Evolutionary conservation across 352 stramenopile species (phyloP).

Genomic region (Phytophthora lateralis): DNA sequence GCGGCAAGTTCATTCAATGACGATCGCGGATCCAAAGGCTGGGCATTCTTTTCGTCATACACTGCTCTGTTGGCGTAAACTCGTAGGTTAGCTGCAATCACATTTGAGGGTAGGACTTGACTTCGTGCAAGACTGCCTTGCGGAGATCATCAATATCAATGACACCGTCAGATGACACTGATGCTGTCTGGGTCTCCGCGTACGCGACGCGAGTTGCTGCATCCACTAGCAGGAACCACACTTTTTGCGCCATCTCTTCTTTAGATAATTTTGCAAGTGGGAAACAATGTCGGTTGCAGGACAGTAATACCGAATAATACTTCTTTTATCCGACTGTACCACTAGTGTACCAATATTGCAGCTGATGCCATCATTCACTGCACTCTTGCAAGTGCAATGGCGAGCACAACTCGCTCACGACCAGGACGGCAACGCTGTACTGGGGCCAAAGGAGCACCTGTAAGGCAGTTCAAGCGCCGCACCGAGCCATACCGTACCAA

Average conservation of each 20-base stretch:
- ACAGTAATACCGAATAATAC: too few relatives aligned
- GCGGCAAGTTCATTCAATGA: slow-evolving; percentile 1
- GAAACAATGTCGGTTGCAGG: too few relatives aligned
- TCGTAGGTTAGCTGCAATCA: too few relatives aligned
- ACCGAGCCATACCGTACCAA: too few relatives aligned
- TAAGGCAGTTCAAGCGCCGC: slow-evolving; percentile 2
- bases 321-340: not conserved
- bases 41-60: not conserved
- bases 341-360: not conserved
- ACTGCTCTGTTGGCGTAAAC: not conserved
- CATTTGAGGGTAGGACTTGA: too few relatives aligned
- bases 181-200: not conserved
- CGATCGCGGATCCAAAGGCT: not conserved
- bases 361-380: not conserved
- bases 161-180: not conserved
- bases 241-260: not conserved
- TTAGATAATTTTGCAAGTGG: too few relatives aligned
- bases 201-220: not conserved
- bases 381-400: not conserved
- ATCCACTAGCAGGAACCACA: slow-evolving; percentile 4
- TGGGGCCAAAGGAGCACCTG: not conserved
- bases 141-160: not conserved
- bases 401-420: not conserved
- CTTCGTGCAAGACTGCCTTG: too few relatives aligned
- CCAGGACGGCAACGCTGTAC: not conserved